These are phyloP conservation scores for Alternaria solani DNA, from an alignment of 2,329 filamentous ascomycete species.

Conservation along the genomic window DNA sequence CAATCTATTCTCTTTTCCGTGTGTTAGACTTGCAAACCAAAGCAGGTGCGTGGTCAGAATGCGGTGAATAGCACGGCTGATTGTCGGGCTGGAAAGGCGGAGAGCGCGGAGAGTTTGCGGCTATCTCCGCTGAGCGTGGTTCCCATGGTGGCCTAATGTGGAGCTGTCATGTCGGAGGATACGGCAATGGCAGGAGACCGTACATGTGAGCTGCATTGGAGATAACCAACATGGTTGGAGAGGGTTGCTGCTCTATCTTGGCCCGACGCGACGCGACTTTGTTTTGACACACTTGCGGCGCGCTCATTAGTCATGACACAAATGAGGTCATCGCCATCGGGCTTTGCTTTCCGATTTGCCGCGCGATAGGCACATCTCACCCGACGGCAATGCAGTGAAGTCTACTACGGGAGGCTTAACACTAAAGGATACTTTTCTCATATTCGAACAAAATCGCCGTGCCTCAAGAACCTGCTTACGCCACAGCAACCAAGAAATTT, in stretches of 20 bases:
- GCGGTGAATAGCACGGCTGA: background rate
- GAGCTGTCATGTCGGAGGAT: background rate
- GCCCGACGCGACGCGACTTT: background rate
- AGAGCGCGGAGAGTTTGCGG: background rate
- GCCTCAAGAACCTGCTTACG: constrained; percentile 12
- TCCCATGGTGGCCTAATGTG: constrained; percentile 1
- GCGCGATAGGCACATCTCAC: constrained; percentile 1
- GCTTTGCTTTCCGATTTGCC: constrained; percentile 1
- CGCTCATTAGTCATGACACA: constrained; percentile 19
- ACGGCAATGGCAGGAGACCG: background rate
- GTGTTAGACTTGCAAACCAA: background rate
- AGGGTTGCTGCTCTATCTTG: background rate
- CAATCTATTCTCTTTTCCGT: background rate
- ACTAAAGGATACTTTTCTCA: background rate
- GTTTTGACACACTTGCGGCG: constrained; percentile 24
- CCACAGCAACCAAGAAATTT: constrained; percentile 40
- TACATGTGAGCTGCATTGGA: background rate
- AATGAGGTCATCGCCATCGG: background rate
- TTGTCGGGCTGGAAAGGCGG: background rate
- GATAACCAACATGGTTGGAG: background rate
- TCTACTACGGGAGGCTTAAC: too few relatives aligned
- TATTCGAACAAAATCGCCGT: background rate
- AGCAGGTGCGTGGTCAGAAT: background rate
- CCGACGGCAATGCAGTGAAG: background rate
- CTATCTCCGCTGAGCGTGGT: background rate